A percentile compares a stretch with the other conserved stretches of the same genome.
phyloP scores from a whole-genome alignment of 2,329 filamentous ascomycete genomes.

The Lomentospora prolificans region DNA sequence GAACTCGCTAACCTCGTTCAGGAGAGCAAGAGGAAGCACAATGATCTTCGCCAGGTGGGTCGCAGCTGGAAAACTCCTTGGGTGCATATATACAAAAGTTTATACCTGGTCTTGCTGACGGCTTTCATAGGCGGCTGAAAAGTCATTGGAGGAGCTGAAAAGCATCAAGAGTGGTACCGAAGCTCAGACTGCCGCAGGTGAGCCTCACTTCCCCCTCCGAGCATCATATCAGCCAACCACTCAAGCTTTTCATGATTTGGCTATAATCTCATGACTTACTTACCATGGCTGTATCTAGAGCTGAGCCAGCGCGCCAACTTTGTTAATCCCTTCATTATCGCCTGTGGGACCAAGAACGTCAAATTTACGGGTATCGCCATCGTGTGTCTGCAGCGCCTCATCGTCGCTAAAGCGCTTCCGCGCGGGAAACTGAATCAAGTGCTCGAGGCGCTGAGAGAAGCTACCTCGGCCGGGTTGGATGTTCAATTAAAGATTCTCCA shows the following conservation, averaged over 20 bases:
- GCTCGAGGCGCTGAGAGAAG: constrained; percentile 78
- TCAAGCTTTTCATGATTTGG: too few species aligned
- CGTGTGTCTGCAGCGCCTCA: constrained; percentile 79
- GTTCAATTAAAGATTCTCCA: constrained; percentile 95
- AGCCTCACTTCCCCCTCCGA: constrained; percentile 16
- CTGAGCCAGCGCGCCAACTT: constrained; percentile 74
- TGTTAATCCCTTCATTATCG: constrained; percentile 86
- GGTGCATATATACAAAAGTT: neutral
- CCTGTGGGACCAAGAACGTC: constrained; percentile 79
- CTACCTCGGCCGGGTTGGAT: constrained; percentile 70
- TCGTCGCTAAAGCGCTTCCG: constrained; percentile 71
- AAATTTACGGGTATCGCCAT: constrained; percentile 85
- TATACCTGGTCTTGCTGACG: neutral
- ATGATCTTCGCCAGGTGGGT: constrained; percentile 72
- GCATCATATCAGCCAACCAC: constrained; percentile 14
- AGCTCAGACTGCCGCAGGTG: constrained; percentile 62
- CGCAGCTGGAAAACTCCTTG: too few species aligned
- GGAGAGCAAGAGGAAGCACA: constrained; percentile 91
- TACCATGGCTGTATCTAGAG: constrained; percentile 44
- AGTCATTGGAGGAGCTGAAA: constrained; percentile 84
- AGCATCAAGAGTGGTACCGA: constrained; percentile 64
- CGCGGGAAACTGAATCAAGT: constrained; percentile 74
- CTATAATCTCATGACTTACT: too few species aligned
- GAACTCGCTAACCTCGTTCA: constrained; percentile 87
- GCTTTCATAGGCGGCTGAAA: constrained; percentile 67